Evolutionary conservation across 1,284 basidiomycete species (phyloP), one percentile per base, ranked within the genome.

Genomic region (Takashimella koratensis): DNA sequence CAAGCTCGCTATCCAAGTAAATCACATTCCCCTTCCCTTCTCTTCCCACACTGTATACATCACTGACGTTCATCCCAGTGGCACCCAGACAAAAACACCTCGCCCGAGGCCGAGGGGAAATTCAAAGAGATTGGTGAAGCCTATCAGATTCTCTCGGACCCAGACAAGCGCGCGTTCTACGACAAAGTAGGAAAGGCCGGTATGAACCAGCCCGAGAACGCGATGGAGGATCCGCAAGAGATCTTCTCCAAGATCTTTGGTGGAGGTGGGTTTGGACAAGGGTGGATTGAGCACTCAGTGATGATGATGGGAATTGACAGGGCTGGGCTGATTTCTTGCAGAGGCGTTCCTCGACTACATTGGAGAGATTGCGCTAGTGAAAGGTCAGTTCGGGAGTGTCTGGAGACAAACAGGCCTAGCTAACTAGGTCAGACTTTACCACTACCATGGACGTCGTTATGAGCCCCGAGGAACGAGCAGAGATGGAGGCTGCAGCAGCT

Each of bases 41-140:
- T 16, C 30, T 16, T 42, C 8, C 3, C 30, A 36, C 30, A 36
- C 30, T 36, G 16, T 36, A 16, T 16, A 36, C 44, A 19, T 45
- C 27, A 8, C 19, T 43, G 1, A 21, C 24, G 8, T 30, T 16
- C n/a, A 43, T 16, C 13, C 3, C 54, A 92, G 88, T 94, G 86
- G 71, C 91, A 94, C 71, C 91, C 92, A 10, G 92, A 96, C 79
- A 94, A 94, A 82, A 96, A 97, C 70, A 81, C 83, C 12, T 86
- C 88, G 1, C 81, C 84, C 21, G 89, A 90, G 69, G 91, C 91
- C 5, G 90, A 92, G 71, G 85, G 88, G 71, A 91, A 86, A 79
- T 96, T 97, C 80, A 93, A 96, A 76, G 89, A 94, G 50, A 89
- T 96, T 67, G 90, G 88, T 70, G 91, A 93, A 81, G 90, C 89